Base-by-base conservation (phyloP, 345 rosid genomes). In the Corymbia maculata region DNA sequence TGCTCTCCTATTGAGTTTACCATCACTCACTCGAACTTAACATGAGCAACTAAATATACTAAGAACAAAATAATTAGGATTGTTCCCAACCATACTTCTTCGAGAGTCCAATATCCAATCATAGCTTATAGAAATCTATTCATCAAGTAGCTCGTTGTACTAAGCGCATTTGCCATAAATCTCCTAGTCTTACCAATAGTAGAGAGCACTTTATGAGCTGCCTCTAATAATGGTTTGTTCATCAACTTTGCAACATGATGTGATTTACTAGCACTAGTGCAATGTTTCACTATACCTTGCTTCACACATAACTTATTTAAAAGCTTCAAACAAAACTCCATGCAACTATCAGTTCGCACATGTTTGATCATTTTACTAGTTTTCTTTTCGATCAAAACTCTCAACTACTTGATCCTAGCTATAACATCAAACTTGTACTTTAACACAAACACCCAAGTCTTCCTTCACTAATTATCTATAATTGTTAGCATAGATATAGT, bases 291-390 rank as follows among this genome's bases (percentile, higher is more conserved):
- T 55, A 21, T 55, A 28, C 1, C 61, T 55, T 22, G 28, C 28
- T 22, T 55, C 61, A 55, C 24, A 28, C 24, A 55, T 26, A 55
- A 22, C 24, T 55, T 55, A 21, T 55, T 8, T 55, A 22, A 55
- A 11, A 22, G 24, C 28, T 22, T 28, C 61, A 55, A 55, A 55
- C 24, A 22, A 55, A 55, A 55, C 61, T 22, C 28, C 61, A 55
- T 55, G 24, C 28, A 8, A 55, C 0, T 55, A 0, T 55, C 2
- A 55, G 6, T 22, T 22, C 1, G 0, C 61, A 55, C 61, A 9
- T 36, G 42, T 4, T 36, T 36, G 42, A 36, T 36, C 42, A 36
- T 36, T 36, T 36, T 36, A 36, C 42, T 4, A 36, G 4, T 36
- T 36, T 36, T 36, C 42, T 36, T 36, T 36, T 36, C 42, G 42